Evolutionary conservation across 2,329 filamentous ascomycete species (phyloP).

Genomic region (Fusarium sp.): DNA sequence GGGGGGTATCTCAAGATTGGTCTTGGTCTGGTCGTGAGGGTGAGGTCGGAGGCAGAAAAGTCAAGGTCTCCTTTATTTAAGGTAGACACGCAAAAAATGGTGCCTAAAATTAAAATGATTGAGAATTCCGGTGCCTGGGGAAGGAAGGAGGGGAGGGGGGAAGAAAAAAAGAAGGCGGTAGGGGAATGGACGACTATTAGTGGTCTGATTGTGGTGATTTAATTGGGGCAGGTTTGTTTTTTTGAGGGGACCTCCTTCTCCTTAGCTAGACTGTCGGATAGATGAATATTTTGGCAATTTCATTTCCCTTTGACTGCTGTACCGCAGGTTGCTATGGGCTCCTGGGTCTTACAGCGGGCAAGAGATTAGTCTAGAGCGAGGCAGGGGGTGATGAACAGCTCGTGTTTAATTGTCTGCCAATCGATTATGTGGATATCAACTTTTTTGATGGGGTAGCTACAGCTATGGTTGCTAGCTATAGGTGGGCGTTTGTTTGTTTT

Average conservation of each 20-base stretch:
- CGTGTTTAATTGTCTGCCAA: conserved; percentile 10
- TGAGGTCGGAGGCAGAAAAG: not conserved
- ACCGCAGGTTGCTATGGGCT: conserved; percentile 19
- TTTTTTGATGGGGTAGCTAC: conserved; percentile 3
- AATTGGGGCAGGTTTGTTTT: not conserved
- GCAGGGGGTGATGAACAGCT: not conserved
- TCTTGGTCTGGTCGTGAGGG: not conserved
- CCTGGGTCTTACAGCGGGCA: conserved; percentile 17
- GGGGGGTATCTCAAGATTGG: conserved; percentile 12
- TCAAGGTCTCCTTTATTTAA: conserved; percentile 5
- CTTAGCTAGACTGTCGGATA: conserved; percentile 22
- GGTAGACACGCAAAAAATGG: conserved; percentile 19
- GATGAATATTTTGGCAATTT: conserved; percentile 22
- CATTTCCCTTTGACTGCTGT: not conserved
- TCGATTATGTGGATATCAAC: conserved; percentile 5
- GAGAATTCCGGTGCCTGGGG: conserved; percentile 36
- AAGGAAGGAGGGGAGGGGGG: not conserved
- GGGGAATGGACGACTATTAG: conserved; percentile 5
- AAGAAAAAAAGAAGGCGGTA: conserved; percentile 27
- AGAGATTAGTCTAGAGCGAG: not conserved
- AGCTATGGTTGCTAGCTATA: not conserved
- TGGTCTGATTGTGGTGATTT: conserved; percentile 29
- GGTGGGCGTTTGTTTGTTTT: not conserved
- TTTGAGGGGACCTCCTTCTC: not conserved
- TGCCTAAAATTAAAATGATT: conserved; percentile 34